phyloP scores from a whole-genome alignment of 345 rosid species.

The Psidium guajava region DNA sequence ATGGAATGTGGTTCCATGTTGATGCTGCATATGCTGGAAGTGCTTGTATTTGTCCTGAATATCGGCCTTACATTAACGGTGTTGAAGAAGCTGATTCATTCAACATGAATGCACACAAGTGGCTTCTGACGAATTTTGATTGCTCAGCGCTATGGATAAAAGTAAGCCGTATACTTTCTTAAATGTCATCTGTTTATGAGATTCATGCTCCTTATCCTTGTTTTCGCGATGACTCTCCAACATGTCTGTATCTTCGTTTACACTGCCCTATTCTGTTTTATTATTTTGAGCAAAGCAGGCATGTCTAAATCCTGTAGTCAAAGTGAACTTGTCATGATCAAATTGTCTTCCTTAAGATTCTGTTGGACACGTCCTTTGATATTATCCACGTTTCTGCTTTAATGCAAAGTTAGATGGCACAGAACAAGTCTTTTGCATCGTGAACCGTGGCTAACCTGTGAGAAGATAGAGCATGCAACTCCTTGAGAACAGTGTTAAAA shows the following conservation, averaged over 20 bases:
- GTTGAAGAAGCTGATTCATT: constrained; percentile 90
- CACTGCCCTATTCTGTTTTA: background rate
- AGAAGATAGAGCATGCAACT: background rate
- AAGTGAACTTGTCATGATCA: background rate
- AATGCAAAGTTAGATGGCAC: background rate
- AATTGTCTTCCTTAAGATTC: background rate
- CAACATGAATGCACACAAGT: constrained; percentile 93
- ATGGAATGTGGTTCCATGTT: constrained; percentile 78
- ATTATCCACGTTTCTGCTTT: background rate
- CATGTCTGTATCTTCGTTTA: background rate
- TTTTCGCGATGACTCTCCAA: background rate
- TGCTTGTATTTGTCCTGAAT: constrained; percentile 90
- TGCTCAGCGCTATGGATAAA: constrained; percentile 90
- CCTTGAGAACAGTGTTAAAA: background rate
- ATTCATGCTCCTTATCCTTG: background rate
- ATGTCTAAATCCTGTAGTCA: background rate
- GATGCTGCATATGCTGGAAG: constrained; percentile 98
- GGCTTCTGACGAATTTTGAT: constrained; percentile 84
- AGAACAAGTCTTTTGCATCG: background rate
- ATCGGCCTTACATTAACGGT: constrained; percentile 59
- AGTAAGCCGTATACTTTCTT: constrained; percentile 23
- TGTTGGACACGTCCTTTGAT: background rate
- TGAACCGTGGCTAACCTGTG: background rate
- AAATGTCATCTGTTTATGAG: background rate
- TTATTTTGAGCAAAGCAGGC: background rate